Evolutionary conservation across 2,329 filamentous ascomycete genomes (phyloP), one percentile per base, ranked within the genome.

Genomic region (Cladosporium sp.): DNA sequence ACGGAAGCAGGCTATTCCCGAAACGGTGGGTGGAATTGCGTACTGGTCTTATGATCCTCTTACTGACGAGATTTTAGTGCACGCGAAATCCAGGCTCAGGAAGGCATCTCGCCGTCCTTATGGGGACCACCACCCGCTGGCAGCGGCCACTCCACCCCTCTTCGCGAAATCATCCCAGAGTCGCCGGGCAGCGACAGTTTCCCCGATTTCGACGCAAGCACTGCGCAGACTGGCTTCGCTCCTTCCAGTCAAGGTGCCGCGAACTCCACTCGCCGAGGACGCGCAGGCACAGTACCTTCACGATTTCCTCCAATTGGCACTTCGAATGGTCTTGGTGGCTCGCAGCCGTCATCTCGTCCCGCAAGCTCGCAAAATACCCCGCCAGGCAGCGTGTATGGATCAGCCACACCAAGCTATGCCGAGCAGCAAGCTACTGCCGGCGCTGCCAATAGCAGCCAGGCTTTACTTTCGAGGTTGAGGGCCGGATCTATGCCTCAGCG

Each of bases 81-180:
- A 64, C 85, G 94, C 73, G 94, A 99, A 75, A 97, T 97, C 61
- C 93, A 97, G 78, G 92, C 92, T 56, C 92, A 97, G 77, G 93
- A 97, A 82, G 92, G 92, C 52, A 81, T 96, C 50, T 78, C 79
- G 71, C 87, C 80, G 70, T 81, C 83, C 73, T 75, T 87, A 53
- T 97, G 94, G 94, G 91, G 94, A 10, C 93, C 94, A 64, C 93
- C 94, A 49, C 93, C 94, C 64, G 92, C 93, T 57, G 96, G 93
- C 57, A 97, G 93, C 73, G 94, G 93, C 64, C 93, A 96, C 74
- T 97, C 93, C 19, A 97, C 93, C 40, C 94, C 94, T 65, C 83
- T 99, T 52, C 90, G 94, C 69, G 94, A 97, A 78, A 97, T 93
- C 64, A 97, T 99, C 61, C 92, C 93, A 62, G 94, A 99, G 76